Evolutionary conservation across 2,329 filamentous ascomycete genomes (phyloP).

Genomic region (Microcyclosporella mali): DNA sequence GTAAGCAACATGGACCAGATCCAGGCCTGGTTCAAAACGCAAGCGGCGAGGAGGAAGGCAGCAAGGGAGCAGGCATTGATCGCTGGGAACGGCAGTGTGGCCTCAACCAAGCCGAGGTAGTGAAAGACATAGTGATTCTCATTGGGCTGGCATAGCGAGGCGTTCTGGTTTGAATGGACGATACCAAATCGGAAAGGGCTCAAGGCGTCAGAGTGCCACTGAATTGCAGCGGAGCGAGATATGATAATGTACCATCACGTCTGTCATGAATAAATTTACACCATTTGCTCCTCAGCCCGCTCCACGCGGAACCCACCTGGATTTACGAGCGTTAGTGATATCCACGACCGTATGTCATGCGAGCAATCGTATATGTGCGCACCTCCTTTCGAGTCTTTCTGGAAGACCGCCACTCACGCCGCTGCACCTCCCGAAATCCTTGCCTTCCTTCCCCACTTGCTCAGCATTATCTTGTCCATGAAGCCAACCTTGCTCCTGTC

Average conservation of each 20-base stretch:
- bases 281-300: too few relatives aligned
- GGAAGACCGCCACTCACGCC: background rate
- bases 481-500: slow-evolving; percentile 27
- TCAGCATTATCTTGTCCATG: slow-evolving; percentile 32
- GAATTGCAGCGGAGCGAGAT: background rate
- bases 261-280: background rate
- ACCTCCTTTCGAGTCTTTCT: background rate
- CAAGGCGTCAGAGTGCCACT: background rate
- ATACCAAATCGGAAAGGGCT: background rate
- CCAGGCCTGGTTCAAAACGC: slow-evolving; percentile 64
- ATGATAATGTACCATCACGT: background rate
- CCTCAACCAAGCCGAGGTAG: too few relatives aligned
- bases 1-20: slow-evolving; percentile 88
- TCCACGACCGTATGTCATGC: too few relatives aligned
- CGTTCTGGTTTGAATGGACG: slow-evolving; percentile 6
- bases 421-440: slow-evolving; percentile 4
- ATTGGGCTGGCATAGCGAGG: slow-evolving; percentile 22
- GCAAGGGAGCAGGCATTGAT: slow-evolving; percentile 9
- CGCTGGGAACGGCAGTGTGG: too few relatives aligned
- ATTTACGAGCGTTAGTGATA: too few relatives aligned
- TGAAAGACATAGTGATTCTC: too few relatives aligned
- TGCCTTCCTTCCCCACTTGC: slow-evolving; percentile 24
- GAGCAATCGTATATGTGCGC: too few relatives aligned
- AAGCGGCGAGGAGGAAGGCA: slow-evolving; percentile 38
- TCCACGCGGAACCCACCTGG: too few relatives aligned